These are phyloP conservation scores for Epichloe glyceriae DNA, from an alignment of 2,329 filamentous ascomycete genomes.

Conservation along the genomic window DNA sequence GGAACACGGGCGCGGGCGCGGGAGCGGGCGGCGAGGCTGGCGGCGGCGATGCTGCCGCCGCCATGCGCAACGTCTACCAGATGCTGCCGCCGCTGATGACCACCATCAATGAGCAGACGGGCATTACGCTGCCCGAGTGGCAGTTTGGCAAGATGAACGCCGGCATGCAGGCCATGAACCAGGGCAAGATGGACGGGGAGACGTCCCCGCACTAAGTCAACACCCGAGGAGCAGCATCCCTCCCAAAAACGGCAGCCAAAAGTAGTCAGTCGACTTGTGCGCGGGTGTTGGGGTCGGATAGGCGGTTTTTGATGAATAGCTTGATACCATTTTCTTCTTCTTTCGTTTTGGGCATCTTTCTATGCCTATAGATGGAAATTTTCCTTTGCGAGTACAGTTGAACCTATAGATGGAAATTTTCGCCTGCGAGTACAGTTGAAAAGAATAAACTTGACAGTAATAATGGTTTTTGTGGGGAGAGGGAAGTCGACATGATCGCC, in stretches of 20 bases:
- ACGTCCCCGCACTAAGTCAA: no score
- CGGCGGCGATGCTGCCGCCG: conserved; percentile 37
- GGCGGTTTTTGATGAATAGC: neutral
- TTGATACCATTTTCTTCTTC: neutral
- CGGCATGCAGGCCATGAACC: conserved; percentile 18
- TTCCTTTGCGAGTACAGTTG: neutral
- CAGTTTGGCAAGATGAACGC: conserved; percentile 40
- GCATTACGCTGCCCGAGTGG: conserved; percentile 70
- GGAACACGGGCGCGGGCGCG: conserved; percentile 57
- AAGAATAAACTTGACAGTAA: neutral
- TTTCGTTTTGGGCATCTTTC: no score
- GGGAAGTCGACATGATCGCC: no score
- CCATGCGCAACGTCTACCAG: conserved; percentile 71
- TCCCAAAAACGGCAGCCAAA: no score
- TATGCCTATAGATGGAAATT: no score
- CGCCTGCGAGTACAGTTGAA: no score
- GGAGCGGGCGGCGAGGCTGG: conserved; percentile 41
- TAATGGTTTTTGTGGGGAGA: no score
- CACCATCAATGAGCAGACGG: conserved; percentile 82
- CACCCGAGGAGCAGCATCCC: no score
- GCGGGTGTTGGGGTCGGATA: no score
- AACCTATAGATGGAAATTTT: no score
- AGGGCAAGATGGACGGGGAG: neutral
- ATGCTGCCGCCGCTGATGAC: conserved; percentile 69
- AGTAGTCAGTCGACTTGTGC: no score